Base-by-base conservation (phyloP, 176 grass and related monocot species). In the Puccinellia tenuiflora region DNA sequence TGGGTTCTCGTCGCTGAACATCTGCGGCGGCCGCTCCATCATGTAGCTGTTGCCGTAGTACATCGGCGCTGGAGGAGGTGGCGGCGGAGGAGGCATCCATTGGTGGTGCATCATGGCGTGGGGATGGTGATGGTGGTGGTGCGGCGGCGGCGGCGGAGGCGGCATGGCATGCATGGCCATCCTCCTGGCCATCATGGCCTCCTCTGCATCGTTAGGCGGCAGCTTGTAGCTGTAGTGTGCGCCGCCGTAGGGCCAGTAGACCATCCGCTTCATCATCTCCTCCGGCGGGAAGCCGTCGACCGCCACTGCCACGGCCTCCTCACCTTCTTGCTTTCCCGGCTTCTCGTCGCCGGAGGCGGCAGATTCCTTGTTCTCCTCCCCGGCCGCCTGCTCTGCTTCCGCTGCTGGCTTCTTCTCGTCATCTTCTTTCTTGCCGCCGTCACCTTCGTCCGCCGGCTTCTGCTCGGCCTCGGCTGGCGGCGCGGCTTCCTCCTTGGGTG, bases 1-100 rank as follows among this genome's bases (percentile, higher is more conserved):
- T 5, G 94, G 94, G 40, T 97, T 94, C 91, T 97, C 94, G 40
- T 97, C 94, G 68, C 94, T 97, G 82, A 97, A 97, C 46, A 93
- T 52, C 62, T 94, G 89, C 9, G 87, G 89, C 15, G 77, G 91
- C 63, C 50, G 78, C 12, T 97, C 85, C 56, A 88, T 50, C 86
- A 91, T 78, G 69, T 80, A 79, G 50, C 69, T 73, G 69, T 43
- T 73, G 42, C 69, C 42, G 42, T 85, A 77, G 86, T 84, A 76
- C 76, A 87, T 73, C 5, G 90, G 90, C 38, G 81, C 52, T 5
- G 83, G 34, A 0, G 90, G 66, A 1, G 65, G 70, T 0, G 60
- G 54, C 9, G 75, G 74, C 0, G 76, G 83, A 3, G 90, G 72
- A 43, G 86, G 72, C 6, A 25, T 22, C 80, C 81, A 88, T 46